Base-by-base conservation (phyloP, 257 asterid species). In the Solanum appendiculatum region DNA sequence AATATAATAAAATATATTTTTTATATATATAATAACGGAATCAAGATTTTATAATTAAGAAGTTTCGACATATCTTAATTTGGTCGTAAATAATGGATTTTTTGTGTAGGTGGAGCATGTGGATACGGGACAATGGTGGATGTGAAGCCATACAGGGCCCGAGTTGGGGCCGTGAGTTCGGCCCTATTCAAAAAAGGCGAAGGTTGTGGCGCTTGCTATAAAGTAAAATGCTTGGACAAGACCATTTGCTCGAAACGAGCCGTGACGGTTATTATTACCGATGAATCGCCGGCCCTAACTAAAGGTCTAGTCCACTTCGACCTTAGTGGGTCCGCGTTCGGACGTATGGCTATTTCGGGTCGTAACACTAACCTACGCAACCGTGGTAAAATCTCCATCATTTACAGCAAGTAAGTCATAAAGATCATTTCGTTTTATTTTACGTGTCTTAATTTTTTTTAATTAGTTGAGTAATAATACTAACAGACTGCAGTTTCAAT, bases 91-190 rank as follows among this genome's bases (percentile, higher is more conserved):
- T n/a, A 7, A n/a, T n/a, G 6, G 0, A 77, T 11, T 58, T 81
- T 33, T 29, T 66, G 6, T 85, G 86, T 29, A 92, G 93, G 98
- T 5, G 99, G 98, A 87, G 98, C 99, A 48, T 97, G 99, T 73
- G 98, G 98, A 14, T 95, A 95, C 90, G 99, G 99, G 5, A 89
- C 98, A 0, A 66, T 97, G 89, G 99, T 97, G 90, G 98, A 97
- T 39, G 99, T 97, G 91, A 95, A 92, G 93, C 99, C 99, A 36
- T 94, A 91, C 87, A 86, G 91, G 74, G 99, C 99, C 1, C 93
- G 99, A 29, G 99, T 97, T 1, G 99, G 99, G 20, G 98, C 99
- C 15, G 98, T 94, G 92, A 94, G 98, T 72, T 98, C 99, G 42
- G 92, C 92, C 51, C 87, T 95, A 88, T 97, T 97, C 87, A 94